Evolutionary conservation across 2,329 filamentous ascomycete genomes (phyloP), one percentile per base, ranked within the genome.

Genomic region (Escovopsis weberi): DNA sequence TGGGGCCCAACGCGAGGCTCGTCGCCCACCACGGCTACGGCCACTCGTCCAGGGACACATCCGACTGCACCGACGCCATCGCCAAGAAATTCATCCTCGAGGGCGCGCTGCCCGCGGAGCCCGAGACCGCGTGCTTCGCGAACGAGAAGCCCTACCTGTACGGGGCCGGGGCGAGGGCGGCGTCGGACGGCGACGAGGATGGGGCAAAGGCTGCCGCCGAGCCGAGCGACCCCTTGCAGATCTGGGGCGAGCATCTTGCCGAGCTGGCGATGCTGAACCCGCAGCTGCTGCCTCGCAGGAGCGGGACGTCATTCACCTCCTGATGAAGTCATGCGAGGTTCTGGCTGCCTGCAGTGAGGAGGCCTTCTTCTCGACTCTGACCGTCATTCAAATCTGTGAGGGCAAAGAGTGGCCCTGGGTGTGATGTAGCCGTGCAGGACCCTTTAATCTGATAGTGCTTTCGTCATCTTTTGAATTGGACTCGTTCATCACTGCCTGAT

Each of bases 21-120:
- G 55, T 72, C 32, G 66, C 54, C 5, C 69, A 72, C 43, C 68
- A 71, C 43, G 68, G 68, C 4, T 71, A 70, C 39, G 68, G 68
- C 0, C 68, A 72, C 45, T 61, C 63, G 11, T 67, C 65, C 4
- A 53, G 58, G n/a, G 66, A 72, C 41, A 54, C 48, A 33, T 69
- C 68, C 1, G 53, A 53, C 11, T 72, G 68, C 51, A 72, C 68
- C 1, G 63, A 70, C 36, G 45, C 47, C 1, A 56, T 68, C 26
- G 62, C 57, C 9, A 63, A 52, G 45, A 50, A 51, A 3, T 70
- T 58, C 18, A 65, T 72, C 12, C 42, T 68, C 4, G 43, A 64
- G 3, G 67, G 67, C 0, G 52, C 49, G 3, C 28, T 71, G 11
- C 68, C 68, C 0, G 49, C 58, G 0, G 58, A 62, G 10, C 51